A percentile compares a stretch with the other conserved stretches of the same genome.
Conservation (phyloP, 1,284 basidiomycete genomes). For the Cystobasidium sp. region DNA sequence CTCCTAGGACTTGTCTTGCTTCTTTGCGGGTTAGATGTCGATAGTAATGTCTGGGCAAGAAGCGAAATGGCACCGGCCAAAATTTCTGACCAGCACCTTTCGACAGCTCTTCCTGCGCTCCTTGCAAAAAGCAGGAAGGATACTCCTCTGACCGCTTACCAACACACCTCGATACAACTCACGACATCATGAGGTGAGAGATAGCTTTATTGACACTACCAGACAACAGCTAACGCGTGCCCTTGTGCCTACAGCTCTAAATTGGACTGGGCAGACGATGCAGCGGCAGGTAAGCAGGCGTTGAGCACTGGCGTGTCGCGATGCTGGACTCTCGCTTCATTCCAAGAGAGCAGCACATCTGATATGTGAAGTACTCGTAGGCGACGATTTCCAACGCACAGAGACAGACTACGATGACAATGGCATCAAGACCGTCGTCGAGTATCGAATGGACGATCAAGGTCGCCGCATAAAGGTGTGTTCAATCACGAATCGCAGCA, state of each 20-base stretch:
- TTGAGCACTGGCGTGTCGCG: background rate
- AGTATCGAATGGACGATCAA: constrained; percentile 84
- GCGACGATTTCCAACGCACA: constrained; percentile 55
- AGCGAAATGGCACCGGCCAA: background rate
- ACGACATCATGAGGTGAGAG: background rate
- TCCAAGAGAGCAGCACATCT: background rate
- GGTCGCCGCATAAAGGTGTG: constrained; percentile 92
- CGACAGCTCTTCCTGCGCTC: too few species aligned
- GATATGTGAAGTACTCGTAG: constrained; percentile 6
- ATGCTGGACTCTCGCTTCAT: background rate
- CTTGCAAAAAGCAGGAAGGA: background rate
- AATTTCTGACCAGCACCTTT: background rate
- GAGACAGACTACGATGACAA: constrained; percentile 81
- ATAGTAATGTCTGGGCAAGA: background rate
- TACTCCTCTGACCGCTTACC: background rate
- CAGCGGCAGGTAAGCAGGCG: constrained; percentile 28
- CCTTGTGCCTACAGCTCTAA: constrained; percentile 9
- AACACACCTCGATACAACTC: background rate
- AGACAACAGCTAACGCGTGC: constrained; percentile 20
- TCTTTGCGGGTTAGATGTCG: too few species aligned
- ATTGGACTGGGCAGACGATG: constrained; percentile 43
- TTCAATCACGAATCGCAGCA: background rate
- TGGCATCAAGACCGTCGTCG: constrained; percentile 82
- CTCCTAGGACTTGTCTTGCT: too few species aligned
- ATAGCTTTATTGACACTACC: too few species aligned